These are phyloP conservation scores for Rosa rugosa DNA, from an alignment of 306 rosid genomes.

Conservation along the genomic window DNA sequence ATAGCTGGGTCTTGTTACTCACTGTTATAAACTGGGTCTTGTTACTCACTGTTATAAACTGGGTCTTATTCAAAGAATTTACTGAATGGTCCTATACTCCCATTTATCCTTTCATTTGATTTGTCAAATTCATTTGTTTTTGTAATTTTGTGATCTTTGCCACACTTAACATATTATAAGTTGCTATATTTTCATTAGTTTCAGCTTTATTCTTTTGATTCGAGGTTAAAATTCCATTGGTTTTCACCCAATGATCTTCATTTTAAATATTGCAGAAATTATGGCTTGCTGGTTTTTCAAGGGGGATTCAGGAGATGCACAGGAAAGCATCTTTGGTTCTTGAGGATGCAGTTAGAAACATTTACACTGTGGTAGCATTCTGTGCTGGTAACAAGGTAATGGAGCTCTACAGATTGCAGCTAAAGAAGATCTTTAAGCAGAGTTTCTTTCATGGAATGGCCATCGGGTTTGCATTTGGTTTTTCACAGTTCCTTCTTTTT, in stretches of 20 bases:
- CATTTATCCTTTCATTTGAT: neutral
- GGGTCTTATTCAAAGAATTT: neutral
- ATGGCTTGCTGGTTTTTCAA: conserved; percentile 99
- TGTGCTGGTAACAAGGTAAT: conserved; percentile 99
- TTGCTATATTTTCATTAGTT: neutral
- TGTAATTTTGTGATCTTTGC: neutral
- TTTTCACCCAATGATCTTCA: neutral
- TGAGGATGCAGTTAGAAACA: conserved; percentile 98
- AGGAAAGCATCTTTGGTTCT: conserved; percentile 98
- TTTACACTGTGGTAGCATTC: conserved; percentile 97
- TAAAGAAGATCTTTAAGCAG: conserved; percentile 82
- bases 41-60: neutral
- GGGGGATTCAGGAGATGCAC: conserved; percentile 99
- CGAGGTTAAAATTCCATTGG: neutral
- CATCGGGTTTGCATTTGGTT: conserved; percentile 94
- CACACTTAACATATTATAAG: neutral
- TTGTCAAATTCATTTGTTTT: neutral
- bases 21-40: neutral
- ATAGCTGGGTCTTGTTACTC: neutral
- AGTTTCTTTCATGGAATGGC: conserved; percentile 97
- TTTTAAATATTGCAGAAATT: conserved; percentile 70
- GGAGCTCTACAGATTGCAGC: conserved; percentile 96
- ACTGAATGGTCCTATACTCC: neutral
- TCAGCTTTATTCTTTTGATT: neutral
- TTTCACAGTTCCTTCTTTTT: conserved; percentile 95